phyloP scores from a whole-genome alignment of 1,284 basidiomycete genomes.

The Tremellales sp. region DNA sequence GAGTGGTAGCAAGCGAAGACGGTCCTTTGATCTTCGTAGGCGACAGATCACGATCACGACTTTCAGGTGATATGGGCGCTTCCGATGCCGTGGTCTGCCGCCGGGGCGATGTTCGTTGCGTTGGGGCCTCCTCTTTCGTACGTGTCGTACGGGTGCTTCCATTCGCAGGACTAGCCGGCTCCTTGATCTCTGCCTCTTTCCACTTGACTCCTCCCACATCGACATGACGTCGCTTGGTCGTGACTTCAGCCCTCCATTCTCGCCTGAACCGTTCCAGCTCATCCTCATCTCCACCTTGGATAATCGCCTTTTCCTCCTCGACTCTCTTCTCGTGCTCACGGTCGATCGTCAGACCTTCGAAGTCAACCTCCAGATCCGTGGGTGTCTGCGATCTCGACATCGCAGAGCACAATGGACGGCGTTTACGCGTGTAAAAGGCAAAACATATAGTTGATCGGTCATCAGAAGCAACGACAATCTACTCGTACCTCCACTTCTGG shows the following conservation, averaged over 20 bases:
- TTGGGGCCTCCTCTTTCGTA: constrained; percentile 5
- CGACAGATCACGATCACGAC: neutral
- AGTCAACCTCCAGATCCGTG: neutral
- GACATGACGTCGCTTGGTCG: constrained; percentile 25
- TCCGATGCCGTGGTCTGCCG: neutral
- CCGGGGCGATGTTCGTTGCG: constrained; percentile 3
- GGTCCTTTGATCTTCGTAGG: too few relatives aligned
- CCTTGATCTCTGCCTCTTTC: constrained; percentile 36
- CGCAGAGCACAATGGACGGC: too few relatives aligned
- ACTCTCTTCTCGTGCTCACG: neutral
- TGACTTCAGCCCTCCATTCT: constrained; percentile 68
- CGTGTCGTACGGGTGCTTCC: constrained; percentile 8
- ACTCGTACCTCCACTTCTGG: neutral
- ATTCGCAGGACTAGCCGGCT: constrained; percentile 2
- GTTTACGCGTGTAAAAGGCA: too few relatives aligned
- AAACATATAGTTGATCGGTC: neutral
- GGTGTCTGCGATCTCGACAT: neutral
- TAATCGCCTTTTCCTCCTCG: neutral
- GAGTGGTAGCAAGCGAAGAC: constrained; percentile 3
- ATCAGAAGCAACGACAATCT: neutral
- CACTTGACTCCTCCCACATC: constrained; percentile 8
- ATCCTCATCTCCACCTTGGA: constrained; percentile 38
- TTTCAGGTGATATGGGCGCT: too few relatives aligned
- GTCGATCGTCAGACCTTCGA: neutral
- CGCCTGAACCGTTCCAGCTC: constrained; percentile 66